Percentiles rank a stretch among this genome's conserved stretches.
Evolutionary conservation across 75 land plant species (phyloP).

Genomic region (Pinus taeda): DNA sequence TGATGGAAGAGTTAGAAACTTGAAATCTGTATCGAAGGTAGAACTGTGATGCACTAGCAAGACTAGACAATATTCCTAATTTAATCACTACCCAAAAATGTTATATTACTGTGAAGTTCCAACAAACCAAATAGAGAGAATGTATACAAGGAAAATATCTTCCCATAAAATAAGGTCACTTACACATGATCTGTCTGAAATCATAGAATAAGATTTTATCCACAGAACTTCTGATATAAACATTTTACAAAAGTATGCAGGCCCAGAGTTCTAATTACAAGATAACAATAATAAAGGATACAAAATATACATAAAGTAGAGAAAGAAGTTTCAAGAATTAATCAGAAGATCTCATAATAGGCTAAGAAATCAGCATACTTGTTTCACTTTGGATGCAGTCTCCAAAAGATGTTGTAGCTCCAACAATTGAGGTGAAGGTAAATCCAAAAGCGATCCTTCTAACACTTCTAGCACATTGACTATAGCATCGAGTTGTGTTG

Average conservation of each 20-base stretch:
- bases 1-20: too few relatives aligned
- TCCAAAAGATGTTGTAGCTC: constrained; percentile 78
- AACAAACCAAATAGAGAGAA: neutral
- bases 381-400: constrained; percentile 56
- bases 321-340: neutral
- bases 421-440: constrained; percentile 41
- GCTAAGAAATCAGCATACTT: constrained; percentile 36
- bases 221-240: neutral
- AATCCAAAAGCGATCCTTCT: constrained; percentile 58
- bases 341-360: neutral
- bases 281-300: neutral
- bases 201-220: too few relatives aligned
- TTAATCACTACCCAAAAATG: neutral
- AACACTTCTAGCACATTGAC: constrained; percentile 73
- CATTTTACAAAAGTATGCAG: neutral
- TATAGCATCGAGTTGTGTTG: constrained; percentile 51
- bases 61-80: neutral
- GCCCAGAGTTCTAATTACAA: neutral
- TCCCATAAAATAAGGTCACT: neutral
- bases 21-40: too few relatives aligned
- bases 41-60: neutral
- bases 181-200: neutral
- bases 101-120: neutral
- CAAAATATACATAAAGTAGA: too few relatives aligned
- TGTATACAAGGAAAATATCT: neutral